Base-by-base conservation (phyloP, 2,329 filamentous ascomycete species). In the Gremmenia infestans region DNA sequence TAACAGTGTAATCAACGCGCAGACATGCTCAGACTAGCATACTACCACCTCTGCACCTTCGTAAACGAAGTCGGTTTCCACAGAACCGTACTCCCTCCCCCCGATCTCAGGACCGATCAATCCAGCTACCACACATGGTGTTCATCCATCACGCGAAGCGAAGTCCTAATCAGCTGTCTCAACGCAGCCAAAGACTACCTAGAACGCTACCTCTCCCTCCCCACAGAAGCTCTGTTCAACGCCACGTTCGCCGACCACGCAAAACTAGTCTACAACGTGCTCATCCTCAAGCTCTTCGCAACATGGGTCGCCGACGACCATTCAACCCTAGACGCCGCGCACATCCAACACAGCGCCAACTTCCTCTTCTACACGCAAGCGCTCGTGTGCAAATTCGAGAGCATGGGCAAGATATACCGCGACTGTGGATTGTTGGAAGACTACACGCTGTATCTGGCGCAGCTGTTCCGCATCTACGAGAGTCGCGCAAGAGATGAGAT, bases 21-120 rank as follows among this genome's bases (percentile, higher is more conserved):
- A 14, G 55, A 39, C 40, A 28, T 35, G 23, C 35, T 53, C 36
- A 46, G 32, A 19, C 45, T 48, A 14, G 17, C 36, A 6, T 52
- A 50, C 15, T 48, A 57, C 40, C 48, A 53, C 47, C 49, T 42
- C 15, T 32, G 39, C 5, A 48, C 48, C 23, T 49, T 60, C 3
- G 14, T 58, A 12, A 54, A 52, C 39, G 55, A 52, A 6, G 55
- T 63, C 45, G 59, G 58, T 4, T 56, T 63, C 22, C 59, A 63
- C 28, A 37, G 12, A 45, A 22, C 35, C n/a, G 32, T n/a, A 14
- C 25, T 25, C 7, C 40, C 50, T 17, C n/a, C 40, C 8, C 25
- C 28, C 19, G 17, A n/a, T 25, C 2, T 12, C 7, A 32, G 28
- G 8, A 11, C 28, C 28, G 28, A 32, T 9, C n/a, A 45, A 5